Percentiles rank a stretch among this genome's conserved stretches.
Conservation (phyloP, 768 basidiomycete species). For the Leccinum truebloodii region DNA sequence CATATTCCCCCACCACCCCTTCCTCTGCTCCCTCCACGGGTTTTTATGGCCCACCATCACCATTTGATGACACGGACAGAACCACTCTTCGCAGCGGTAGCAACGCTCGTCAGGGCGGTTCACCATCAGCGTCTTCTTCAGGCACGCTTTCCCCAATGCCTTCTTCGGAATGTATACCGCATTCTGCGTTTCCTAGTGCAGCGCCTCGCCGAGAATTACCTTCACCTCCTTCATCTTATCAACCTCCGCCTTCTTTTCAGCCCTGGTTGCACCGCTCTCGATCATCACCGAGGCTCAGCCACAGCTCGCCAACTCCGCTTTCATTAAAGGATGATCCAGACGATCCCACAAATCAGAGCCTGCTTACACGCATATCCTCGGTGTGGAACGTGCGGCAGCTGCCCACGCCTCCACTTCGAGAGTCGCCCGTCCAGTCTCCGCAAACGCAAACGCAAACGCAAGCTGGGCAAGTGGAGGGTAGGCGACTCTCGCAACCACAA, state of each 20-base stretch:
- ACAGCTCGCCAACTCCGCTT: slow-evolving; percentile 13
- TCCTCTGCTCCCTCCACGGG: slow-evolving; percentile 43
- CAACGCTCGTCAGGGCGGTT: slow-evolving; percentile 10
- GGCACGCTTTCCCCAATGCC: slow-evolving; percentile 31
- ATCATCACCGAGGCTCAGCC: slow-evolving; percentile 38
- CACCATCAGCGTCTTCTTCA: slow-evolving; percentile 24
- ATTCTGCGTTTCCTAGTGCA: slow-evolving; percentile 24
- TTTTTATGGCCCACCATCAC: slow-evolving; percentile 21
- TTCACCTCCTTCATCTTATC: slow-evolving; percentile 32
- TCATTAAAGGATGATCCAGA: slow-evolving; percentile 21
- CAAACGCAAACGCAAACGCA: slow-evolving; percentile 18
- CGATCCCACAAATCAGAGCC: slow-evolving; percentile 9
- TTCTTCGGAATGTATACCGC: slow-evolving; percentile 31
- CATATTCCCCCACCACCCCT: slow-evolving; percentile 42
- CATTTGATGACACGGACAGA: slow-evolving; percentile 27
- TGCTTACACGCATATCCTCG: slow-evolving; percentile 24
- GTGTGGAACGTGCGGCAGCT: slow-evolving; percentile 30
- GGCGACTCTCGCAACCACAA: slow-evolving; percentile 27
- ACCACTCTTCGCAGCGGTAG: slow-evolving; percentile 11
- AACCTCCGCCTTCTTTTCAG: slow-evolving; percentile 32
- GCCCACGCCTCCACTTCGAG: slow-evolving; percentile 34
- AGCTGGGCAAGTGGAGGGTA: slow-evolving; percentile 14
- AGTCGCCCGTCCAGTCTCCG: slow-evolving; percentile 16
- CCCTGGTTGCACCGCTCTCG: slow-evolving; percentile 36
- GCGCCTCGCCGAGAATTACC: slow-evolving; percentile 30